phyloP scores from a whole-genome alignment of 495 filamentous ascomycete genomes.

The Podospora appendiculata region DNA sequence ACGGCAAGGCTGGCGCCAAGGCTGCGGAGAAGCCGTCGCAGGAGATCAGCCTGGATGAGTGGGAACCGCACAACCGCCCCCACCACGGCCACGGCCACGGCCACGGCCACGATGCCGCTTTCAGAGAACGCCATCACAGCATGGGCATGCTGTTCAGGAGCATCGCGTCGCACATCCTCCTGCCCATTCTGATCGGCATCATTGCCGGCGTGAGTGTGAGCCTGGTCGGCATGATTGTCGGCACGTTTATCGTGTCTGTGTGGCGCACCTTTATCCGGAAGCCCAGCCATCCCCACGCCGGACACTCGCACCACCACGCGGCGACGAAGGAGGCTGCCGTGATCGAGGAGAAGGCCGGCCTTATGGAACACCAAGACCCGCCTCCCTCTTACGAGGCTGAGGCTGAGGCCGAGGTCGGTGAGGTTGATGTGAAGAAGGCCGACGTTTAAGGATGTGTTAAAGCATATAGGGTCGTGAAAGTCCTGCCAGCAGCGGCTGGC shows the following conservation, averaged over 20 bases:
- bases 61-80: constrained; percentile 4
- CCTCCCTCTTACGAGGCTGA: constrained; percentile 32
- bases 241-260: constrained; percentile 36
- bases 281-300: constrained; percentile 16
- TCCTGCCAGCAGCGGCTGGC: too few species aligned
- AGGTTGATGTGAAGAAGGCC: neutral
- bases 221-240: constrained; percentile 47
- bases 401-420: neutral
- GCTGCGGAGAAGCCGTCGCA: neutral
- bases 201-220: constrained; percentile 44
- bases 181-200: constrained; percentile 45
- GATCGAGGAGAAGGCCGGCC: constrained; percentile 33
- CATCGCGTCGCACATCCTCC: constrained; percentile 40
- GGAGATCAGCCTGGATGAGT: neutral
- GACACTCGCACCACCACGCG: constrained; percentile 22
- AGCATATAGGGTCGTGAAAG: too few species aligned
- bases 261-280: constrained; percentile 31
- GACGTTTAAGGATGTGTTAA: neutral
- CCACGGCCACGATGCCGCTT: neutral
- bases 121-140: constrained; percentile 19
- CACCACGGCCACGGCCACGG: constrained; percentile 8
- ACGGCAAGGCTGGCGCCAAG: constrained; percentile 5
- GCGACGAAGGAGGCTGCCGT: constrained; percentile 19
- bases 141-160: constrained; percentile 37
- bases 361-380: constrained; percentile 31